Evolutionary conservation across 1,284 basidiomycete genomes (phyloP), one percentile per base, ranked within the genome.

Genomic region (Fomitopsis palustris): DNA sequence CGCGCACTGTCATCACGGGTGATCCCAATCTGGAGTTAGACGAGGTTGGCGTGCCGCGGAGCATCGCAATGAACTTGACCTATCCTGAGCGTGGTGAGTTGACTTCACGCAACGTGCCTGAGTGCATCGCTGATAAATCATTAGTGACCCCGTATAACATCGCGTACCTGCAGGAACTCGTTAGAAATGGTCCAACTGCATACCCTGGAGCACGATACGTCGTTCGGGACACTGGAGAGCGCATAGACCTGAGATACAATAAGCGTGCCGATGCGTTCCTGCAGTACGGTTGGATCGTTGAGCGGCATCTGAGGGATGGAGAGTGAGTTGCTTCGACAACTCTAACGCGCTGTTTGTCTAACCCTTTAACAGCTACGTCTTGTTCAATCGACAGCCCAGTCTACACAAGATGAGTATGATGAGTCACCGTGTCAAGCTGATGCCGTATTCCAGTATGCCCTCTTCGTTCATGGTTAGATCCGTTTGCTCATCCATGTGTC

Each of bases 391-490:
- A 63, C 97, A 99, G 72, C 97, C 97, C 2, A 93, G 89, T 82
- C 76, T 99, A 75, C 97, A 99, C 78, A 99, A 99, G 77, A 99
- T 99, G 97, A 96, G 93, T 81, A 99, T 99, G 97, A 99, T 99
- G 97, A 95, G 93, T 75, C 97, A 99, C 79, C 87, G 97, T 42
- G 93, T 99, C 54, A 95, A 93, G 72, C 80, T 99, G 59, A 98
- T 99, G 96, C 93, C 94, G 37, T 99, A 98, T 76, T 99, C 97
- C 29, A 99, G 93, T 95, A 71, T 75, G 92, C 83, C 7, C 31
- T n/a, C 43, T 55, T 39, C 10, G 4, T n/a, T 17, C 33, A 21
- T 25, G 37, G 14, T 17, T 19, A 53, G 53, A 29, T 6, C 25
- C 54, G 57, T 56, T 42, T 52, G 38, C 45, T 81, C 42, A 81